Base-by-base conservation (phyloP, 176 grass and related monocot genomes). In the Triticum monococcum region DNA sequence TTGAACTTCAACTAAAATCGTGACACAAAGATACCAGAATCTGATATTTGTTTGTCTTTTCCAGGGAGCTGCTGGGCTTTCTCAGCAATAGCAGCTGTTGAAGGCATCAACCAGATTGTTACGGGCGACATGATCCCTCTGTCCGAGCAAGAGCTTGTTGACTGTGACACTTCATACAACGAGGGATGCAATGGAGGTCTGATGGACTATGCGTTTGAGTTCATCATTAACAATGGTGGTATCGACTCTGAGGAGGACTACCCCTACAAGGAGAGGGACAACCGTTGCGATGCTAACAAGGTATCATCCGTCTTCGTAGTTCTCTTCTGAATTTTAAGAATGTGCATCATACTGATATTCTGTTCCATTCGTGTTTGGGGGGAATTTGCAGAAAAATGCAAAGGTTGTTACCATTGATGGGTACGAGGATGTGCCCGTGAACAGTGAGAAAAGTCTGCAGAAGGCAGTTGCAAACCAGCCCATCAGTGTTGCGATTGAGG, bases 61-160 rank as follows among this genome's bases (percentile, higher is more conserved):
- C 7, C 46, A 97, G 94, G 94, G 35, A 97, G 94, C 25, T 97
- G 94, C 72, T 97, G 94, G 94, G 94, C 94, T 61, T 97, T 97
- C 85, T 97, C 94, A 13, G 86, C 94, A 74, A 83, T 97, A 79
- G 94, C 94, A 7, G 90, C 90, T 5, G 94, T 97, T 1, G 94
- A 97, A 74, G 94, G 94, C 31, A 87, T 97, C 69, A 97, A 92
- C 59, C 78, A 91, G 10, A 97, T 97, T 61, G 94, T 92, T 25
- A 97, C 94, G 0, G 90, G 94, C 1, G 83, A 97, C 45, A 0
- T 92, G 83, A 97, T 92, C 67, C 84, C 92, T 10, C 38, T 97
- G 28, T 97, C 94, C 12, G 94, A 97, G 83, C 94, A 97, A 86
- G 94, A 97, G 88, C 88, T 97, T 12, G 94, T 97, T 3, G 94